Evolutionary conservation across 1,284 basidiomycete species (phyloP).

Genomic region (Moesziomyces aphidis): DNA sequence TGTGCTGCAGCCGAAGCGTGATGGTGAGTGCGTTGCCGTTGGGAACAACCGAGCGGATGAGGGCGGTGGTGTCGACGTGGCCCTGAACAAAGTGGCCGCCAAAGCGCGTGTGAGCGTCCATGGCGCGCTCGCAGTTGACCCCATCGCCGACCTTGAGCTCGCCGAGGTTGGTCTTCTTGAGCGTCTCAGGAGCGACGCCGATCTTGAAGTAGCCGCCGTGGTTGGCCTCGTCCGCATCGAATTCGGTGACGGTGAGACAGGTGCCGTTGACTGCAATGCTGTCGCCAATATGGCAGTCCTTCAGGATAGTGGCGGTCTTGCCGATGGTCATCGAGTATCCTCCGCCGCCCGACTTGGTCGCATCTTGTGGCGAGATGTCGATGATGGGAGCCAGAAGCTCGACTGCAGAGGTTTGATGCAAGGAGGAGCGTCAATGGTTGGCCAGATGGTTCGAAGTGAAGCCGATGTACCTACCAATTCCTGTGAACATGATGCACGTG

Average conservation of each 20-base stretch:
- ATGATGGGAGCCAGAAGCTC: constrained; percentile 83
- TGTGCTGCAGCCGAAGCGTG: constrained; percentile 75
- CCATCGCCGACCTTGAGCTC: constrained; percentile 80
- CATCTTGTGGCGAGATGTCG: constrained; percentile 71
- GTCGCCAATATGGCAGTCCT: constrained; percentile 93
- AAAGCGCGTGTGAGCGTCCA: constrained; percentile 88
- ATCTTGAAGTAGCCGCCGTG: constrained; percentile 77
- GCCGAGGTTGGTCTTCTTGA: constrained; percentile 85
- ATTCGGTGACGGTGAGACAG: constrained; percentile 90
- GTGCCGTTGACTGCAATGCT: constrained; percentile 86
- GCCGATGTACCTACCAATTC: constrained; percentile 41
- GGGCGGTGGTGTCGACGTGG: constrained; percentile 82
- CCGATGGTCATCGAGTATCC: constrained; percentile 88
- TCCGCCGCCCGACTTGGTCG: constrained; percentile 73
- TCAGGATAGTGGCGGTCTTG: constrained; percentile 79
- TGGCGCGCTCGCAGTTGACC: constrained; percentile 95
- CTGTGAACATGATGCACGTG: constrained; percentile 53
- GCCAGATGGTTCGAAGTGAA: background rate
- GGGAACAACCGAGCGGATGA: constrained; percentile 71
- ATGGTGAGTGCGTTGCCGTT: constrained; percentile 89
- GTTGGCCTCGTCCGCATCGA: constrained; percentile 70
- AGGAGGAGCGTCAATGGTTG: constrained; percentile 1
- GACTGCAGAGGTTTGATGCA: constrained; percentile 24
- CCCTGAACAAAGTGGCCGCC: constrained; percentile 95
- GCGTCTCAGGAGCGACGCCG: constrained; percentile 96